Conservation (phyloP, 2,329 filamentous ascomycete species). For the Penicillium sp. region DNA sequence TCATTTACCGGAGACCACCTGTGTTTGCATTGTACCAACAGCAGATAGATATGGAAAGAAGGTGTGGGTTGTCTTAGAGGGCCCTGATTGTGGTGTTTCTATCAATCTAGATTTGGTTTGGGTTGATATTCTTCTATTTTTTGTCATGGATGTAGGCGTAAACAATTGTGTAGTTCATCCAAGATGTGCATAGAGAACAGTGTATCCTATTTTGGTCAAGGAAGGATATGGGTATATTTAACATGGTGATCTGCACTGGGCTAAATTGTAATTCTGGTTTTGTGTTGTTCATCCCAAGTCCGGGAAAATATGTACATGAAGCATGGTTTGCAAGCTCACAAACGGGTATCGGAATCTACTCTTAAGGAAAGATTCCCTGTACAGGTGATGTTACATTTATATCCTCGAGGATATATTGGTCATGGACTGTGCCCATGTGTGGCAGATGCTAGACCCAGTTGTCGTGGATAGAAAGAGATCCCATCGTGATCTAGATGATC, state of each 20-base stretch:
- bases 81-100: background rate
- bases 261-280: background rate
- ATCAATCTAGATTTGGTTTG: conserved; percentile 5
- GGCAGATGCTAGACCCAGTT: background rate
- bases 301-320: conserved; percentile 3
- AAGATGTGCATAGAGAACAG: background rate
- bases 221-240: background rate
- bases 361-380: background rate
- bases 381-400: conserved; percentile 5
- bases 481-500: background rate
- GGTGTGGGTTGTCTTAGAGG: conserved; percentile 17
- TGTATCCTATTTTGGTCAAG: too few relatives aligned
- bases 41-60: conserved; percentile 23
- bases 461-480: too few relatives aligned
- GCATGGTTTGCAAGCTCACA: background rate
- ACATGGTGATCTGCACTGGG: background rate
- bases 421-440: background rate
- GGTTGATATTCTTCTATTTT: background rate
- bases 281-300: background rate
- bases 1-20: conserved; percentile 1
- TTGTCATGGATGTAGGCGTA: background rate
- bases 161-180: background rate
- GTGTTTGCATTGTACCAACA: conserved; percentile 26
- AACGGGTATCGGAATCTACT: conserved; percentile 6
- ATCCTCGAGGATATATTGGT: background rate